Conservation (phyloP, 1,139 yeast genomes). For the Blastobotrys malaysiensis region DNA sequence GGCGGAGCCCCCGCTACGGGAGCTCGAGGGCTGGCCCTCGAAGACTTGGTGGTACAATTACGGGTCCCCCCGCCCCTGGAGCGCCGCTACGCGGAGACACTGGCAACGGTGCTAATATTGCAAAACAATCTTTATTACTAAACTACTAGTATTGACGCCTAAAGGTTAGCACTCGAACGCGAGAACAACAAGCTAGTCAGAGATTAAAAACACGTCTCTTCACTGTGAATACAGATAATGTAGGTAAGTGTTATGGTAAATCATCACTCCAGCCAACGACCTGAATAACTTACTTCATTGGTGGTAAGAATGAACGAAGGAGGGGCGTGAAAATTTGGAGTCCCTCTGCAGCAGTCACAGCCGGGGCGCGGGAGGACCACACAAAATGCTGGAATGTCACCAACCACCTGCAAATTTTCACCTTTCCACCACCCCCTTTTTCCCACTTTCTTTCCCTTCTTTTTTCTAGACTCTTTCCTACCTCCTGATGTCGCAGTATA, state of each 20-base stretch:
- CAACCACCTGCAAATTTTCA: not conserved
- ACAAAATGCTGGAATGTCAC: not conserved
- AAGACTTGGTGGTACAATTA: too few relatives aligned
- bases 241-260: not conserved
- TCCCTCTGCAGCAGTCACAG: not conserved
- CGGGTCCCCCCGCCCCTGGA: too few relatives aligned
- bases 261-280: not conserved
- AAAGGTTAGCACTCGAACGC: too few relatives aligned
- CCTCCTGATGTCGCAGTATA: conserved; percentile 66
- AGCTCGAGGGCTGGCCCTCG: too few relatives aligned
- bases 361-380: not conserved
- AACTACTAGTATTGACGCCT: too few relatives aligned
- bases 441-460: not conserved
- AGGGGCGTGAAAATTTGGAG: not conserved
- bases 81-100: too few relatives aligned
- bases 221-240: not conserved
- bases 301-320: not conserved
- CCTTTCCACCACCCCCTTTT: not conserved
- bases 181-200: not conserved
- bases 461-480: not conserved
- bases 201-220: not conserved
- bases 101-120: too few relatives aligned
- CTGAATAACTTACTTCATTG: not conserved
- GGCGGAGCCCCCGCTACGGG: too few relatives aligned
- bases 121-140: too few relatives aligned